Base-by-base conservation (phyloP, 1,139 yeast genomes). In the Protomyces inouyei region DNA sequence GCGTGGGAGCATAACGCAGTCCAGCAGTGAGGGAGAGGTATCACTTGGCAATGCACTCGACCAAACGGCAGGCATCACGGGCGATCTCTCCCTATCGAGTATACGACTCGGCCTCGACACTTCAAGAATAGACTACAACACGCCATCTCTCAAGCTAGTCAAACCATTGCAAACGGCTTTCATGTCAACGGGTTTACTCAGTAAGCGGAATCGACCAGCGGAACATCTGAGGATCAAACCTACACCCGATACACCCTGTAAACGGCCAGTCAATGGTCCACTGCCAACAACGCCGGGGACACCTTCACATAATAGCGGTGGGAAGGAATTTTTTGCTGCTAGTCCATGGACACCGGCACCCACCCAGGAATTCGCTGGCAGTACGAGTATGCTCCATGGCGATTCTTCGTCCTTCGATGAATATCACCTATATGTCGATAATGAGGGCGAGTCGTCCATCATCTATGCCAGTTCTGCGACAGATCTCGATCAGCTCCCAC, bases 111-210 rank as follows among this genome's bases (percentile, higher is more conserved):
- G 52, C n/a, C 38, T 38, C n/a, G 51, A 52, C 3, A 35, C 25
- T n/a, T 35, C 21, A 6, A 56, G 63, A 35, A 46, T 53, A 18
- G 55, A 69, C 46, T 73, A 48, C 72, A 76, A 68, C 71, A 76
- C 66, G 76, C 84, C 18, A 79, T 74, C 86, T 1, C 89, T 85
- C 74, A 83, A 84, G 68, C 83, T 84, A 65, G 95, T 87, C 38
- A 87, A 87, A 72, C 96, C 97, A 3, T 79, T 88, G 56, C 96
- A 88, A 73, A 86, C 93, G 0, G 96, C 95, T 14, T 90, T 90
- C 74, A 81, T 84, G 74, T 83, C 93, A 3, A 78, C 88, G 0
- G 96, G 96, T 0, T 77, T 89, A 54, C 74, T 86, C 66, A 87
- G 92, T 67, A 89, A 89, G 76, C 85, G 83, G 68, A 82, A 85